Base-by-base conservation (phyloP, 768 basidiomycete species). In the Chalciporus sphaerocephalus region DNA sequence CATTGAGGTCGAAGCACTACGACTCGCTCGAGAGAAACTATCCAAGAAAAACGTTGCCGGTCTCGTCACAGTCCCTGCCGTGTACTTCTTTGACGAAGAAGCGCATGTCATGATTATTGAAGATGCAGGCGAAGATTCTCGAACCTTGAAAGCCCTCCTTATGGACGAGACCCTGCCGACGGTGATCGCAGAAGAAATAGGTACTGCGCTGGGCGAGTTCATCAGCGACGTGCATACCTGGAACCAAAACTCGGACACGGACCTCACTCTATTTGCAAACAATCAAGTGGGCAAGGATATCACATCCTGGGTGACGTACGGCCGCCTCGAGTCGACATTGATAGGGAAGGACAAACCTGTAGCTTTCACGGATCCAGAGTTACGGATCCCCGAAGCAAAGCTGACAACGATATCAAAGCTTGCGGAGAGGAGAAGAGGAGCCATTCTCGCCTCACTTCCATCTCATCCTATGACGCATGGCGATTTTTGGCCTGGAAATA, bases 401-500 rank as follows among this genome's bases (percentile, higher is more conserved):
- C 53, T 80, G 48, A 52, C 53, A 6, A 52, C 54, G 25, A 59
- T 76, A 25, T 62, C 57, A 7, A 61, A 52, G 38, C 24, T 76
- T 21, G 68, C 62, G 8, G 52, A 59, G 30, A 60, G 51, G 36
- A 65, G 60, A 44, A 49, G 55, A 9, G 36, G 54, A 18, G 62
- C 51, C n/a, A 72, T 77, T 25, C 36, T 47, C 20, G 58, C 58
- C 20, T 58, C 60, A 10, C 53, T 51, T 3, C 23, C 58, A 22
- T 46, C 56, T 27, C 68, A 69, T 38, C 55, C 64, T 10, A 38
- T 66, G 47, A 67, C 63, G 17, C 64, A 65, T 10, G 85, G 85
- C 0, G 85, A 87, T 59, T 81, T 86, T 53, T 87, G 85, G 83
- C 76, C 85, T 2, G 85, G 83, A 0, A 86, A 87, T 54, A 51